Evolutionary conservation across 192 early-diverging fungal genomes (phyloP).

Genomic region (Spizellomyces sp.): DNA sequence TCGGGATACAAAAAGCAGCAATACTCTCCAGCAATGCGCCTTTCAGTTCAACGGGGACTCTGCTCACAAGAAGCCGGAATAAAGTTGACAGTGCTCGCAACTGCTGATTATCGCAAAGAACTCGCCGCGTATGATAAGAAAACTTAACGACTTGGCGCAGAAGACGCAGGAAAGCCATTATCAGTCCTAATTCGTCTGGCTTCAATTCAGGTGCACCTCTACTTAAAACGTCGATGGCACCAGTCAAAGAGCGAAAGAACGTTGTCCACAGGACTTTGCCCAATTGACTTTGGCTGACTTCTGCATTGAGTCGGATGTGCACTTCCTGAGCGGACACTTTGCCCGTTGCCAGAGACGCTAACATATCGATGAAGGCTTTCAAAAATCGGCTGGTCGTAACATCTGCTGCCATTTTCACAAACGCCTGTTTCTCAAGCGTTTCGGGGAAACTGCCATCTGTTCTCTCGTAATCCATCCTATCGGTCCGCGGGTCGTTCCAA

Average conservation of each 20-base stretch:
- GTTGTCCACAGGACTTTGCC: conserved; percentile 64
- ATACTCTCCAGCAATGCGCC: conserved; percentile 78
- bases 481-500: conserved; percentile 42
- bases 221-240: conserved; percentile 50
- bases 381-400: conserved; percentile 37
- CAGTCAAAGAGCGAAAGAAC: conserved; percentile 74
- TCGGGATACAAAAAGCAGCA: conserved; percentile 77
- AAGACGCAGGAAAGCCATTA: conserved; percentile 78
- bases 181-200: conserved; percentile 70
- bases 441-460: not conserved
- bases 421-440: conserved; percentile 43
- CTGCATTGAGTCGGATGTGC: conserved; percentile 54
- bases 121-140: conserved; percentile 67
- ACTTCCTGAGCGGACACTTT: conserved; percentile 62
- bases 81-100: conserved; percentile 70
- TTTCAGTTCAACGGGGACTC: conserved; percentile 77
- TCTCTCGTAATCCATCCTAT: not conserved
- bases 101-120: conserved; percentile 70
- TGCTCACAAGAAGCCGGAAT: conserved; percentile 79
- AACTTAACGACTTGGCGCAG: conserved; percentile 76
- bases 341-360: conserved; percentile 83
- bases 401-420: conserved; percentile 51
- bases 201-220: conserved; percentile 58
- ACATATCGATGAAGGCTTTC: conserved; percentile 74
- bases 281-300: conserved; percentile 21